Base-by-base conservation (phyloP, 768 basidiomycete genomes). In the Leccinum incarnatum region DNA sequence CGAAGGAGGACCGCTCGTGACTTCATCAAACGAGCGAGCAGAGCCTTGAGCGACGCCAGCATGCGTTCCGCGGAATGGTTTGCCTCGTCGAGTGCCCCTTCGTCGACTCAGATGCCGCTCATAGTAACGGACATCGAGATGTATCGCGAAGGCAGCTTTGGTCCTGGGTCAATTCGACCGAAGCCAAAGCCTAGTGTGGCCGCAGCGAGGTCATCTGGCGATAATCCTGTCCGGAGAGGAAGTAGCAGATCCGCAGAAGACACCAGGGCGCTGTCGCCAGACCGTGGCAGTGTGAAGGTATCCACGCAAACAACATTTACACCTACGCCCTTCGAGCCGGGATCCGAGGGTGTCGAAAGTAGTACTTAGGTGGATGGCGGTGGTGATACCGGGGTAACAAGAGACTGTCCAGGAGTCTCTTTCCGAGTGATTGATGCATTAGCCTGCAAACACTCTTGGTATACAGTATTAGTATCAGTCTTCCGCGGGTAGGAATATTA, bases 281-380 rank as follows among this genome's bases (percentile, higher is more conserved):
- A 34, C 19, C 53, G 14, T 27, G 40, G 72, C 55, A 67, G 77
- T 36, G 79, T 80, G 3, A 75, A 62, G 46, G 77, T 69, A 46
- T 76, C 77, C 2, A 69, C 68, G 54, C 70, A 69, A 56, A 62
- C 46, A 2, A 78, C 76, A 27, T 80, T 76, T 7, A 61, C 65
- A 8, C 74, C 75, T 19, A 68, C 69, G 7, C 69, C 45, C 11
- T 58, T 62, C n/a, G 59, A 59, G 11, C 61, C 63, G 51, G 50
- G 51, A 69, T n/a, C 68, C 59, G 5, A 75, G 76, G 34, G 55
- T 65, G 30, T 50, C 34, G 40, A 36, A 37, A 37, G 19, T 1
- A 30, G 34, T 37, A 32, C 32, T 32, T 32, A 23, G 17, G 29
- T 34, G 47, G 36, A 32, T 9, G n/a, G 30, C 65, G 58, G 19